Evolutionary conservation across 139 green algal species (phyloP).

Genomic region (Coelastrella sp.): DNA sequence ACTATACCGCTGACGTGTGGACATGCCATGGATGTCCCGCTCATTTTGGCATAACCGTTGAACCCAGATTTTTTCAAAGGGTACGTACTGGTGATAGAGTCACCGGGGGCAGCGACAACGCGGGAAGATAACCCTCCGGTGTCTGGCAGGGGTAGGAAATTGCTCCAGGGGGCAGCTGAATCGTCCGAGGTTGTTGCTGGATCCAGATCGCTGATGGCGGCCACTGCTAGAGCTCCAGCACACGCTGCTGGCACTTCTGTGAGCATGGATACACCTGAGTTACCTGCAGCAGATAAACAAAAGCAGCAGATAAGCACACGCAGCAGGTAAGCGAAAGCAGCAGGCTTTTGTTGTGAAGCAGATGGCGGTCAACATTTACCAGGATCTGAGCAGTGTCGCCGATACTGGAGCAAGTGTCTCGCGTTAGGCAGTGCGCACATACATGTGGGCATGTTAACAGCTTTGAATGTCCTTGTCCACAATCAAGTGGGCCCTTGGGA

Average conservation of each 20-base stretch:
- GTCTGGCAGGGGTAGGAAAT: slow-evolving; percentile 36
- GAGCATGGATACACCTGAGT: background rate
- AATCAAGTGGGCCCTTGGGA: too few relatives aligned
- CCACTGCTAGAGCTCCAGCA: background rate
- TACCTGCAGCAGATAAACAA: too few relatives aligned
- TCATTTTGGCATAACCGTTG: slow-evolving; percentile 36
- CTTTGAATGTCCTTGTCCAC: too few relatives aligned
- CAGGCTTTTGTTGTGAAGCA: too few relatives aligned
- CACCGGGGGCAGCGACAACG: slow-evolving; percentile 18
- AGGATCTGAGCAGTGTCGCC: too few relatives aligned
- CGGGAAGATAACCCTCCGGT: background rate
- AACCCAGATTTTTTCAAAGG: background rate
- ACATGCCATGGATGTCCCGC: slow-evolving; percentile 34
- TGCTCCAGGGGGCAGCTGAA: slow-evolving; percentile 5
- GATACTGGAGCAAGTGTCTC: too few relatives aligned
- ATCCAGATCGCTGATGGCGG: slow-evolving; percentile 19
- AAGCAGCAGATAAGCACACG: too few relatives aligned
- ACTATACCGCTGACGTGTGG: slow-evolving; percentile 36
- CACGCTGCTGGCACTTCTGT: slow-evolving; percentile 31
- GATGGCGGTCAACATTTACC: too few relatives aligned
- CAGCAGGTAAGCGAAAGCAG: too few relatives aligned
- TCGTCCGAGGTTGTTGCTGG: background rate
- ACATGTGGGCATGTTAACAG: too few relatives aligned
- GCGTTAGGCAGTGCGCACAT: too few relatives aligned
- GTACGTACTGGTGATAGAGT: slow-evolving; percentile 30